Conservation (phyloP, 345 rosid genomes). For the Eucalyptus urophylla region DNA sequence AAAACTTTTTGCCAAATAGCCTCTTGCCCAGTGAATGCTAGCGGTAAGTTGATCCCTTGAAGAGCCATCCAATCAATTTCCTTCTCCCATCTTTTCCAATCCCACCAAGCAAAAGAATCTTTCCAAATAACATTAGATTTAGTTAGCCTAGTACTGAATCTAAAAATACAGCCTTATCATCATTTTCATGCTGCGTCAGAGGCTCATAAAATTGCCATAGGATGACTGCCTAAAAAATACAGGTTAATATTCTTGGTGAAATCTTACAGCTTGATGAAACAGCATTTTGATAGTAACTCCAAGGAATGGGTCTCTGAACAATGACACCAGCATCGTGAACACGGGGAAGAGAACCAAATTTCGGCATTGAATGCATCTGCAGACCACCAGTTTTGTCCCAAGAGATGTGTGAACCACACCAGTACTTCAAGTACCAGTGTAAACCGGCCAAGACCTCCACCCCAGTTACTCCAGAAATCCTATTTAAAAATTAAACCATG, state of each 20-base stretch:
- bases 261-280: constrained; percentile 67
- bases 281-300: constrained; percentile 80
- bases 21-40: constrained; percentile 74
- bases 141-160: neutral
- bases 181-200: neutral
- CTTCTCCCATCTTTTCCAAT: constrained; percentile 70
- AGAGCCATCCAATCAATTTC: constrained; percentile 85
- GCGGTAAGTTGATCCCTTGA: constrained; percentile 61
- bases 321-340: constrained; percentile 32
- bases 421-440: constrained; percentile 57
- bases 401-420: constrained; percentile 57
- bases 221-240: neutral
- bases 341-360: constrained; percentile 34
- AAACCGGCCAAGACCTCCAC: constrained; percentile 58
- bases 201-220: neutral
- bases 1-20: constrained; percentile 66
- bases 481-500: constrained; percentile 3
- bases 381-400: constrained; percentile 70
- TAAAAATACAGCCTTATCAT: neutral
- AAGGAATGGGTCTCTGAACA: constrained; percentile 42
- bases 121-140: neutral
- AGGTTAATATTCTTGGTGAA: neutral
- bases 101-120: constrained; percentile 82
- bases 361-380: constrained; percentile 31
- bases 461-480: constrained; percentile 51